Conservation (phyloP, 768 basidiomycete genomes). For the Mycena olivaceomarginata region DNA sequence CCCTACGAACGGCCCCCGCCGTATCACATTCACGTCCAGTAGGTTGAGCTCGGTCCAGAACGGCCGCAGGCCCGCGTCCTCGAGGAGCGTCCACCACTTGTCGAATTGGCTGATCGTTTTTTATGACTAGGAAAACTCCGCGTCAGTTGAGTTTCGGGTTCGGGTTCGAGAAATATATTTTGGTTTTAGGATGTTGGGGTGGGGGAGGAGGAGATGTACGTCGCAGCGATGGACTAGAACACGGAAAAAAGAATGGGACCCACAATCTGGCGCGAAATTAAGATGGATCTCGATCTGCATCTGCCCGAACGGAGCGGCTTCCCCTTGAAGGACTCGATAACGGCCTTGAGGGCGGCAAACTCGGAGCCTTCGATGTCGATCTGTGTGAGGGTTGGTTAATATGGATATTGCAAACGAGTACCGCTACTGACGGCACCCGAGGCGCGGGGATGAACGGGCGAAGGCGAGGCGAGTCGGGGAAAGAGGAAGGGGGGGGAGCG, state of each 20-base stretch:
- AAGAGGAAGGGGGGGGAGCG: too few relatives aligned
- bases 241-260: neutral
- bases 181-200: neutral
- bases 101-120: constrained; percentile 59
- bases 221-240: too few relatives aligned
- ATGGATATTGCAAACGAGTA: too few relatives aligned
- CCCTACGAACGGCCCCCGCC: constrained; percentile 50
- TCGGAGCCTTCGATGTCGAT: constrained; percentile 71
- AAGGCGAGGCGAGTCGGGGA: too few relatives aligned
- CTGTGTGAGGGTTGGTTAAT: constrained; percentile 51
- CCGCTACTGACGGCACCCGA: too few relatives aligned
- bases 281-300: constrained; percentile 67
- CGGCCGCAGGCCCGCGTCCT: constrained; percentile 67
- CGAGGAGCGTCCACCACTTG: constrained; percentile 68
- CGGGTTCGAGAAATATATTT: neutral
- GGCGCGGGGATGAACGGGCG: too few relatives aligned
- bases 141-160: neutral
- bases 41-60: constrained; percentile 67
- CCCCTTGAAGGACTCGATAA: constrained; percentile 61
- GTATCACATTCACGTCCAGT: constrained; percentile 54
- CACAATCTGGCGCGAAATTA: neutral
- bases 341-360: constrained; percentile 63
- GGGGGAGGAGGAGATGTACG: too few relatives aligned
- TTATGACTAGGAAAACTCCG: constrained; percentile 49
- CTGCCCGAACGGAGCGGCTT: constrained; percentile 67